Evolutionary conservation across 805 yeast species (phyloP), one percentile per base, ranked within the genome.

Genomic region (Maudiozyma turicensis): DNA sequence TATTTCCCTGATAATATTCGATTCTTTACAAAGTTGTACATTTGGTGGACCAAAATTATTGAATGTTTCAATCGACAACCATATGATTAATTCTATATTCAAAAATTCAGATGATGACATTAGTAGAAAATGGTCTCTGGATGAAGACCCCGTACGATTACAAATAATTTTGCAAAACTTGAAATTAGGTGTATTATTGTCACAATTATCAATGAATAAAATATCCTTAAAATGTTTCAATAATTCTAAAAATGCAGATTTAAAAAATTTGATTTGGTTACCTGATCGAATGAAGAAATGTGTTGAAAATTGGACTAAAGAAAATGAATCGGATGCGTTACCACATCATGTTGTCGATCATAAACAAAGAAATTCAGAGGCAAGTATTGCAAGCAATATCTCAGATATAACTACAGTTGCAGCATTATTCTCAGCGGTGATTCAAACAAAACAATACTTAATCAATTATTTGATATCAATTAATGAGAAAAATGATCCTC

Each of bases 11-110:
- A 65, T 71, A 10, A 63, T 77, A 0, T 63, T 81, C 37, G 84
- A 80, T 58, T 68, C 75, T n/a, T 54, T 80, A 20, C 77, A 77
- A 52, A 65, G 79, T 13, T 60, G 80, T 30, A 69, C 76, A 26
- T 78, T 72, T 64, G 85, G 84, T 7, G 62, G 65, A 0, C 78
- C 75, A 26, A 61, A 63, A 48, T 47, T 66, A 44, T 57, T 65
- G 26, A 59, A 58, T 40, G 57, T 65, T 1, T 60, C 65, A 9
- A 54, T 64, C 26, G 52, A 52, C 15, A 58, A 55, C 1, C 40
- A 52, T 8, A 49, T 31, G 15, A 32, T 57, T 15, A 54, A 52
- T 8, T 49, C 48, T 14, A 50, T 50, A 26, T 57, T 59, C 34
- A 46, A 52, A 8, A 32, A 37, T 33, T 10, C 15, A 11, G 9